A percentile compares a stretch with the other conserved stretches of the same genome.
These are phyloP conservation scores for Cotoneaster glaucophyllus DNA, from an alignment of 306 rosid species.

Conservation along the genomic window DNA sequence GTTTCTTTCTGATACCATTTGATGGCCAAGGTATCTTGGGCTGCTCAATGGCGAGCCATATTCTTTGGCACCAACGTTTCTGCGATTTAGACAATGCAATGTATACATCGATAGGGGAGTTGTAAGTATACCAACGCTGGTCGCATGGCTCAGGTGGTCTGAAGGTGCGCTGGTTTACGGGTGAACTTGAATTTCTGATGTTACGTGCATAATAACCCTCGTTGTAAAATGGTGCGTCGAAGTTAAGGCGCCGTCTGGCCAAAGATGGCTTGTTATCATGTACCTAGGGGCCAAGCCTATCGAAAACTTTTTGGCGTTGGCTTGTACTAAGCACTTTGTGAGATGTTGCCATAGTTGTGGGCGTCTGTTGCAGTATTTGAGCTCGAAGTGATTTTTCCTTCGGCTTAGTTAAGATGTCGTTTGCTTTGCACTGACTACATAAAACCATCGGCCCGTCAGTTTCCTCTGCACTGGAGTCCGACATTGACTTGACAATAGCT, in stretches of 20 bases:
- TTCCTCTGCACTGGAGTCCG: accelerated
- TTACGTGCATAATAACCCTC: no score
- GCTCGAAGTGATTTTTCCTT: accelerated
- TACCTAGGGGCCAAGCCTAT: no score
- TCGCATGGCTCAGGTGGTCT: accelerated
- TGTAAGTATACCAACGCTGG: accelerated
- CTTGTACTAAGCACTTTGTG: accelerated
- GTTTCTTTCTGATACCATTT: no score
- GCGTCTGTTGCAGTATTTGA: accelerated
- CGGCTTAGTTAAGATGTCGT: accelerated
- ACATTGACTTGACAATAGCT: accelerated
- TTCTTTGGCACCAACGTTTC: accelerated
- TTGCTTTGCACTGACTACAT: accelerated
- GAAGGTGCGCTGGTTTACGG: accelerated
- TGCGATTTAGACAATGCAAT: accelerated
- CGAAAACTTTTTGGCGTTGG: accelerated
- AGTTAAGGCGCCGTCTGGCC: accelerated
- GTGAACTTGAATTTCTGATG: accelerated
- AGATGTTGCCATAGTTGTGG: accelerated
- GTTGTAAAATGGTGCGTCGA: accelerated
- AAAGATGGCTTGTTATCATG: accelerated
- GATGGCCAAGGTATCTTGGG: accelerated
- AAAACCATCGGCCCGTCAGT: accelerated
- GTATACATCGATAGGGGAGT: accelerated
- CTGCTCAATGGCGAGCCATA: accelerated